Evolutionary conservation across 1,284 basidiomycete genomes (phyloP).

Genomic region (Ceratobasidium sp.): DNA sequence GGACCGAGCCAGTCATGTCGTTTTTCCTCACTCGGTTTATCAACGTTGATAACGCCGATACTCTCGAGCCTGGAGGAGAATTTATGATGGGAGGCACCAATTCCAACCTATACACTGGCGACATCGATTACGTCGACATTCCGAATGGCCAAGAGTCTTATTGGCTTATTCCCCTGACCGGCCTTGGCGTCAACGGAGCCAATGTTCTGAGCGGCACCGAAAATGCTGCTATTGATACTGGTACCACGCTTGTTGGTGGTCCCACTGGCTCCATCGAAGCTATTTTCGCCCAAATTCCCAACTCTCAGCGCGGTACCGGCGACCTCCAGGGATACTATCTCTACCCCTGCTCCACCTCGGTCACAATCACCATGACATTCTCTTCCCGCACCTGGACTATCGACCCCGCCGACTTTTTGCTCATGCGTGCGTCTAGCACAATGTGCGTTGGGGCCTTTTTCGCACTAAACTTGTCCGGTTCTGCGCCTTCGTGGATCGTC

Average conservation of each 20-base stretch:
- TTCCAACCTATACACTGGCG: conserved; percentile 51
- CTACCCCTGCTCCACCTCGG: conserved; percentile 76
- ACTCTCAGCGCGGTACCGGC: conserved; percentile 64
- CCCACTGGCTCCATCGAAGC: conserved; percentile 66
- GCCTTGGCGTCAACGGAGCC: conserved; percentile 65
- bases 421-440: conserved; percentile 57
- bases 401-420: conserved; percentile 77
- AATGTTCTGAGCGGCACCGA: conserved; percentile 52
- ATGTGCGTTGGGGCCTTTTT: conserved; percentile 90
- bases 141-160: conserved; percentile 60
- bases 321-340: conserved; percentile 75
- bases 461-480: conserved; percentile 57
- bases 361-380: conserved; percentile 77
- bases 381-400: conserved; percentile 73
- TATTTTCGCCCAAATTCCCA: conserved; percentile 80
- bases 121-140: conserved; percentile 57
- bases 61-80: conserved; percentile 52
- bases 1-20: conserved; percentile 59
- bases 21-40: conserved; percentile 51
- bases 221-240: conserved; percentile 59
- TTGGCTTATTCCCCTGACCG: conserved; percentile 67
- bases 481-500: conserved; percentile 80
- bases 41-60: conserved; percentile 46
- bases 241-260: conserved; percentile 90
- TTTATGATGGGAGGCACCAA: conserved; percentile 53